phyloP scores from a whole-genome alignment of 2,329 filamentous ascomycete species.

The Penicillium italicum region DNA sequence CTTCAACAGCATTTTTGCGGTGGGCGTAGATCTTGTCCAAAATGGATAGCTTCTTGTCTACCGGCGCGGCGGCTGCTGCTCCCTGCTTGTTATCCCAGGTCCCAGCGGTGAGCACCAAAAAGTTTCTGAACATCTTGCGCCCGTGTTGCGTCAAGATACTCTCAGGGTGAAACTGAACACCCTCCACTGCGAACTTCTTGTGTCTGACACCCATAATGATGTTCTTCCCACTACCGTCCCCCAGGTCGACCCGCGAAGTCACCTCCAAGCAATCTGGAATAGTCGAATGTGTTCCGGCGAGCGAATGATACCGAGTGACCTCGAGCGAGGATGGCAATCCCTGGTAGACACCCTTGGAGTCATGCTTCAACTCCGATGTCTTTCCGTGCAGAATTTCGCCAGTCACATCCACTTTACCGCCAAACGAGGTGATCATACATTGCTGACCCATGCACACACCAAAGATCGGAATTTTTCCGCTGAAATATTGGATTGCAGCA shows the following conservation, averaged over 20 bases:
- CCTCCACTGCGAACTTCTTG: conserved; percentile 86
- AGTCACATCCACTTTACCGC: conserved; percentile 84
- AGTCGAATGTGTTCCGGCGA: conserved; percentile 85
- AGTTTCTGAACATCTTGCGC: conserved; percentile 86
- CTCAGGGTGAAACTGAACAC: conserved; percentile 96
- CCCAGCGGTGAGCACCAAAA: conserved; percentile 79
- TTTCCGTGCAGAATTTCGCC: conserved; percentile 97
- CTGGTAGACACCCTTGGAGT: conserved; percentile 85
- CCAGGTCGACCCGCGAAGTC: conserved; percentile 77
- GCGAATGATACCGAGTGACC: conserved; percentile 92
- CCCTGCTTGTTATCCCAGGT: conserved; percentile 80
- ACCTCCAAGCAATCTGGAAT: conserved; percentile 83
- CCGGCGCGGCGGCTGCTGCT: conserved; percentile 25
- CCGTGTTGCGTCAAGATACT: conserved; percentile 92
- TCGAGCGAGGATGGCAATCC: conserved; percentile 75
- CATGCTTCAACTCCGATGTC: conserved; percentile 85
- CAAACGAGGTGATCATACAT: conserved; percentile 93
- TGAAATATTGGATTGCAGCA: conserved; percentile 84
- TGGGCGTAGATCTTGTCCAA: conserved; percentile 86
- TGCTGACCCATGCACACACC: conserved; percentile 99
- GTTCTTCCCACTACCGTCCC: conserved; percentile 68
- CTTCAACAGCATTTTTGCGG: conserved; percentile 68
- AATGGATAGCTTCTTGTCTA: conserved; percentile 72
- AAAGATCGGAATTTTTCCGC: conserved; percentile 89
- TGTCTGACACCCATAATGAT: conserved; percentile 97